Conservation (phyloP, 305 asterid genomes). For the Lippia alba region DNA sequence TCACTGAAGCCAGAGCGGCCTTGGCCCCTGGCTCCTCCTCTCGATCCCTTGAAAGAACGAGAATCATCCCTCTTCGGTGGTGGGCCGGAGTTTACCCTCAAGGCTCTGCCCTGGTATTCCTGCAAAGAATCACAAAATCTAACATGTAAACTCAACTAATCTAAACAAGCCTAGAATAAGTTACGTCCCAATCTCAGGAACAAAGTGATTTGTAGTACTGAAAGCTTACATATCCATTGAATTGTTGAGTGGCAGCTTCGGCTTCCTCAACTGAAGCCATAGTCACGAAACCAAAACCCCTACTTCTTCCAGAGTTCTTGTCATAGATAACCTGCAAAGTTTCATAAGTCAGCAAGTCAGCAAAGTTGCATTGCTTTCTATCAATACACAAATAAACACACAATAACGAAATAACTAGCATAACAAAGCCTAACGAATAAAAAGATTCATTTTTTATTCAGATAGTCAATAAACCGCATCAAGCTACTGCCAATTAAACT, state of each 20-base stretch:
- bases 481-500: not conserved
- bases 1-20: constrained; percentile 46
- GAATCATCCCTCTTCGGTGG: constrained; percentile 59
- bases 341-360: constrained; percentile 3
- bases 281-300: constrained; percentile 92
- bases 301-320: constrained; percentile 79
- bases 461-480: not conserved
- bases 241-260: constrained; percentile 70
- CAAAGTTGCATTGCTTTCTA: not conserved
- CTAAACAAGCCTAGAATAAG: constrained; percentile 7
- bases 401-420: not conserved
- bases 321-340: constrained; percentile 81
- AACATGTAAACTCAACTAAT: constrained; percentile 14
- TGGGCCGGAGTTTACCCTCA: constrained; percentile 78
- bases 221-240: constrained; percentile 81
- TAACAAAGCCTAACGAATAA: not conserved
- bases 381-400: not conserved
- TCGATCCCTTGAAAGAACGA: constrained; percentile 53
- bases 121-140: constrained; percentile 33
- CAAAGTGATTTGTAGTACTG: not conserved
- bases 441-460: not conserved
- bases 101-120: constrained; percentile 77
- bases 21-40: constrained; percentile 55
- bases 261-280: constrained; percentile 79
- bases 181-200: not conserved